A percentile compares a stretch with the other conserved stretches of the same genome.
These are phyloP conservation scores for Carallia pectinifolia DNA, from an alignment of 345 rosid species.

Conservation along the genomic window DNA sequence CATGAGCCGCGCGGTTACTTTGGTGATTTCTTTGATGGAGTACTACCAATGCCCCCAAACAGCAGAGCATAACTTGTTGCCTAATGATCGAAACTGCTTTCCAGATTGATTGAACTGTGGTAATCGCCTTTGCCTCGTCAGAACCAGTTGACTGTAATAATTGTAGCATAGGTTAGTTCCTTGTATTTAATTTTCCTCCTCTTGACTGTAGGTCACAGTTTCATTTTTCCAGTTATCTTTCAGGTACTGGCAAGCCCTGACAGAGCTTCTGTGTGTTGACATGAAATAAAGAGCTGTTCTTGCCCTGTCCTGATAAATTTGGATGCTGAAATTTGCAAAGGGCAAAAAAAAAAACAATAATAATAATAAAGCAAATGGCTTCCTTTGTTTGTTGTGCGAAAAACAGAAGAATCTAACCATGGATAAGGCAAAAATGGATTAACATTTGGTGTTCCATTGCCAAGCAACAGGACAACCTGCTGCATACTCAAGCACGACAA, in stretches of 20 bases:
- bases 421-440: no score
- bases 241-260: constrained; percentile 16
- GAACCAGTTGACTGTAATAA: constrained; percentile 16
- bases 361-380: not conserved
- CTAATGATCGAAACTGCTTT: constrained; percentile 7
- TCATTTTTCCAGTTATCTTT: constrained; percentile 17
- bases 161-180: constrained; percentile 23
- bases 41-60: constrained; percentile 67
- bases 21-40: constrained; percentile 95
- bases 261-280: constrained; percentile 1
- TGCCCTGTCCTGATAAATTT: not conserved
- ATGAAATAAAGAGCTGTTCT: not conserved
- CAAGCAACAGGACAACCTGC: not conserved
- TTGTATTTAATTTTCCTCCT: constrained; percentile 24
- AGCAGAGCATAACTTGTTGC: constrained; percentile 57
- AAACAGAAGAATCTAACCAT: no score
- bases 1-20: constrained; percentile 96
- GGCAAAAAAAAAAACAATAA: no score
- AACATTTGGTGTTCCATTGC: not conserved
- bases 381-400: not conserved
- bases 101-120: constrained; percentile 2
- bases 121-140: constrained; percentile 1
- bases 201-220: not conserved
- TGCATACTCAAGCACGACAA: not conserved
- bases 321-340: not conserved